Conservation (phyloP, 2,329 filamentous ascomycete species). For the Fusarium scirpi region DNA sequence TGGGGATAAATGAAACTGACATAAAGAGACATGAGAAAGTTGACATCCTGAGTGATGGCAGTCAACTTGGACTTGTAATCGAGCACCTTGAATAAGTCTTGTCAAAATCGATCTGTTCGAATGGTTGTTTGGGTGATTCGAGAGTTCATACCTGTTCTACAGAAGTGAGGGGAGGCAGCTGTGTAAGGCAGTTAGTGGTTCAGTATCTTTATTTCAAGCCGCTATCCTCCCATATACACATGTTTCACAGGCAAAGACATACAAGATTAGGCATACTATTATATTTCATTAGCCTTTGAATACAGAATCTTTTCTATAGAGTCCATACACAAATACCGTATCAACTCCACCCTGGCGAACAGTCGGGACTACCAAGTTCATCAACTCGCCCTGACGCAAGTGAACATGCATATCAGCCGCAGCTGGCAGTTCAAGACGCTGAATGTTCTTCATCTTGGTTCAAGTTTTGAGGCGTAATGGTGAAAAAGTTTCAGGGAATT, state of each 20-base stretch:
- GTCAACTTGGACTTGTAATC: slow-evolving; percentile 73
- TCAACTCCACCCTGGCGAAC: slow-evolving; percentile 73
- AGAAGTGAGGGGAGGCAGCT: slow-evolving; percentile 39
- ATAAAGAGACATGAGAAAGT: slow-evolving; percentile 81
- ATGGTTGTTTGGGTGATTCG: no score
- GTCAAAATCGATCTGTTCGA: not conserved
- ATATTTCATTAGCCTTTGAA: slow-evolving; percentile 32
- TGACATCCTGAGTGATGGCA: slow-evolving; percentile 70
- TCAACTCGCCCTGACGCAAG: slow-evolving; percentile 74
- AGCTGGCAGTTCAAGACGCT: slow-evolving; percentile 67
- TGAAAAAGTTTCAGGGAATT: not conserved
- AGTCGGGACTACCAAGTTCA: slow-evolving; percentile 66
- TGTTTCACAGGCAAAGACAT: slow-evolving; percentile 31
- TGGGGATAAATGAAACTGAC: slow-evolving; percentile 47
- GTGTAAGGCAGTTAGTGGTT: slow-evolving; percentile 7
- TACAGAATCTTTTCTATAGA: slow-evolving; percentile 25
- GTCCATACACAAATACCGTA: slow-evolving; percentile 65
- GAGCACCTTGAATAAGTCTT: slow-evolving; percentile 60
- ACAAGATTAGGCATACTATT: slow-evolving; percentile 71
- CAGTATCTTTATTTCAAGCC: not conserved
- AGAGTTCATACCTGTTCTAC: slow-evolving; percentile 32
- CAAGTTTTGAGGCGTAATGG: not conserved
- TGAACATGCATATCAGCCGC: slow-evolving; percentile 79
- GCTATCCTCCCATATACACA: not conserved
- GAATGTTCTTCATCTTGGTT: slow-evolving; percentile 39